Base-by-base conservation (phyloP, 2,329 filamentous ascomycete species). In the Aciculosporium take region DNA sequence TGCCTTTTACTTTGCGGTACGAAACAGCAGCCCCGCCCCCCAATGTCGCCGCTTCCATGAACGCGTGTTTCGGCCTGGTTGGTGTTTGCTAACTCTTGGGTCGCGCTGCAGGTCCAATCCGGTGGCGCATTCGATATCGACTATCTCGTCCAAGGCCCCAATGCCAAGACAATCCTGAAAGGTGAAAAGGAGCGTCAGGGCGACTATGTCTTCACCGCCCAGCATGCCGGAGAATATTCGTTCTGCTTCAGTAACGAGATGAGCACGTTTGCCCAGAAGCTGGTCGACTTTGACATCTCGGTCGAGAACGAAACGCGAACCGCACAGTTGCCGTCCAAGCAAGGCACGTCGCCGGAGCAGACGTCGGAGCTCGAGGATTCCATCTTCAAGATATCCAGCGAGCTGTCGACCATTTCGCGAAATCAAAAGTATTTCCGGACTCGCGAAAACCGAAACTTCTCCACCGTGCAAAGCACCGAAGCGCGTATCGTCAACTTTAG, bases 401-500 rank as follows among this genome's bases (percentile, higher is more conserved):
- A 94, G 58, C 69, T 98, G 39, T 94, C 87, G 12, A 95, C 88
- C 47, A 91, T 98, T 58, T 87, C 84, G 32, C 78, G 91, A 56
- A 95, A 94, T 69, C 91, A 98, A 59, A 98, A 98, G 63, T 98
- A 98, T 71, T 98, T 98, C 79, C 84, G 93, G 48, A 98, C 91
- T 3, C 80, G 91, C 51, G 91, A 98, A 72, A 98, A 98, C 73
- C 77, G 91, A 47, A 98, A 98, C 67, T 96, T 98, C 67, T 93
- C 85, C 67, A 98, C 91, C 8, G 91, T 98, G 54, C 76, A 85
- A 61, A 95, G 88, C 67, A 98, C 91, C 31, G 91, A 98, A 71
- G 78, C 77, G 60, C 75, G 91, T 48, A 98, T 98, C 56, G 87
- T 95, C 68, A 96, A 95, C 66, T 94, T 98, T 63, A 94, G 85